A percentile compares a stretch with the other conserved stretches of the same genome.
phyloP scores from a whole-genome alignment of 805 yeast genomes.

The Clavispora fructus region DNA sequence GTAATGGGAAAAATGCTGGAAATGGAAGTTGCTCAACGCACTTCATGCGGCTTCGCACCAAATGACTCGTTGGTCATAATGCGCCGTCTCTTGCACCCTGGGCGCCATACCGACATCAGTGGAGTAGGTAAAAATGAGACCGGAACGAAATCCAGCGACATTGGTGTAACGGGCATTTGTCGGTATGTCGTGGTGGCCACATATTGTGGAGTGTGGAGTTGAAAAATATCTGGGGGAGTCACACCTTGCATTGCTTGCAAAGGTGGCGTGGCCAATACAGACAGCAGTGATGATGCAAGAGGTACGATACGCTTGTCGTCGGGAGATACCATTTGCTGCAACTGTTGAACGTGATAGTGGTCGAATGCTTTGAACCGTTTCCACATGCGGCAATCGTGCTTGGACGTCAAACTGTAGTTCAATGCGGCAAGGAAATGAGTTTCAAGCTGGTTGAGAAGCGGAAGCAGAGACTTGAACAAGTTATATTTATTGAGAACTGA shows the following conservation, averaged over 20 bases:
- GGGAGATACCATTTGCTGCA: not conserved
- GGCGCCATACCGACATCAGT: not conserved
- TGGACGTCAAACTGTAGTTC: slow-evolving; percentile 8
- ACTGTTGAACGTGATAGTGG: not conserved
- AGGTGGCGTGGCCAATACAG: not conserved
- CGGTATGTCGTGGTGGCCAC: not conserved
- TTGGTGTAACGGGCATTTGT: not conserved
- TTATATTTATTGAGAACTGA: slow-evolving; percentile 12
- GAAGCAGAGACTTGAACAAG: slow-evolving; percentile 7
- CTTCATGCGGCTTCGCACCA: too few relatives aligned
- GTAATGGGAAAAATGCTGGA: too few relatives aligned
- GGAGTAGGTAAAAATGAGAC: not conserved
- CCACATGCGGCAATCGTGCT: slow-evolving; percentile 11
- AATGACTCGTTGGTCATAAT: not conserved
- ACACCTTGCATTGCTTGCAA: not conserved
- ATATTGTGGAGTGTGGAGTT: not conserved
- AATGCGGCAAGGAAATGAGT: slow-evolving; percentile 11
- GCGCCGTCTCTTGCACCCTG: not conserved
- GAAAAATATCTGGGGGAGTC: not conserved
- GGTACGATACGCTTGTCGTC: not conserved
- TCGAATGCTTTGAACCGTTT: slow-evolving; percentile 2
- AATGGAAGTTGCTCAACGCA: too few relatives aligned
- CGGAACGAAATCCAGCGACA: not conserved
- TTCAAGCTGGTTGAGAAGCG: slow-evolving; percentile 16
- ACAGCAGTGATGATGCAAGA: not conserved